Percentiles rank a stretch among this genome's conserved stretches.
Conservation (phyloP, 495 filamentous ascomycete species). For the Xylaria sp. region DNA sequence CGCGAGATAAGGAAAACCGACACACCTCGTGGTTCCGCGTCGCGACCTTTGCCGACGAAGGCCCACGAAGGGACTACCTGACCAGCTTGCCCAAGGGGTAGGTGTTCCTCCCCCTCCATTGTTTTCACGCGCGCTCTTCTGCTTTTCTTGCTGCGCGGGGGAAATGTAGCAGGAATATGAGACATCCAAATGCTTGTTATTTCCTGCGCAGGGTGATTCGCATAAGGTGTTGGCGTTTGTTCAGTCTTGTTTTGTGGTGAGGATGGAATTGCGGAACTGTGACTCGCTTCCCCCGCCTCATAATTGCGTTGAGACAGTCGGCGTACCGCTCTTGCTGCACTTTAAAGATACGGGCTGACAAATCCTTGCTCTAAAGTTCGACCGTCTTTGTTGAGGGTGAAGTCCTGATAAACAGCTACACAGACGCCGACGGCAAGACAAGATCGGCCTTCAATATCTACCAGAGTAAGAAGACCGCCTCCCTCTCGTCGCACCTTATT, state of each 20-base stretch:
- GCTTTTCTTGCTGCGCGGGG: background rate
- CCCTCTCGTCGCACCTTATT: background rate
- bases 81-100: conserved; percentile 79
- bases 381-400: conserved; percentile 79
- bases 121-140: background rate
- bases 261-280: background rate
- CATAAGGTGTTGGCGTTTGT: background rate
- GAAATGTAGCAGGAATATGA: background rate
- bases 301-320: background rate
- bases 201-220: background rate
- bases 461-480: conserved; percentile 68
- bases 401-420: conserved; percentile 64
- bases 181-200: background rate
- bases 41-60: conserved; percentile 65
- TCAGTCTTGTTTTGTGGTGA: background rate
- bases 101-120: conserved; percentile 43
- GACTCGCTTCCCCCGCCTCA: background rate
- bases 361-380: conserved; percentile 52
- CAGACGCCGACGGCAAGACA: conserved; percentile 68
- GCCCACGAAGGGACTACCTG: conserved; percentile 69
- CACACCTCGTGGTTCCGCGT: conserved; percentile 81
- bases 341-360: background rate
- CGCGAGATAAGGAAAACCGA: conserved; percentile 64
- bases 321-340: background rate
- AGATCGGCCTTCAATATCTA: conserved; percentile 65